Base-by-base conservation (phyloP, 768 basidiomycete species). In the Suillus americanus region DNA sequence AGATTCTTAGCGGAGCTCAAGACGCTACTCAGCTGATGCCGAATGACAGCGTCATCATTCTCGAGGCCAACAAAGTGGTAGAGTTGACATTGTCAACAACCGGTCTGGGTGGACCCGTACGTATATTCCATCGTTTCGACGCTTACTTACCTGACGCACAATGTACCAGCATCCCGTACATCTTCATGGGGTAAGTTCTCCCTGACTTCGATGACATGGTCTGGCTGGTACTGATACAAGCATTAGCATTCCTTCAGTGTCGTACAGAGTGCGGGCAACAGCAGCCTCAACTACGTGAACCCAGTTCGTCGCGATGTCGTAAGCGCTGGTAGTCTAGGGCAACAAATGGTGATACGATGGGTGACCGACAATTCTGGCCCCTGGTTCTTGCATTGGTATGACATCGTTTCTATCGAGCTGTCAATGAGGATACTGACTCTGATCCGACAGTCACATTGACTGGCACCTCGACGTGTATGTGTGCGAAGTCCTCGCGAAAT, bases 341-440 rank as follows among this genome's bases (percentile, higher is more conserved):
- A 46, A 5, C 4, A 46, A 46, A 23, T 3, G n/a, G 45, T 46
- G 45, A 46, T 46, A 3, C 45, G 45, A 23, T 46, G n/a, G n/a
- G 68, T 74, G 10, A 83, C 84, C 2, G 83, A 86, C 65, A 86
- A 86, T 71, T 81, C 85, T 1, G 84, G 83, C 10, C 77, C 79
- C 14, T 83, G 81, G 69, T 66, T 69, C 60, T 64, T 62, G n/a
- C 66, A 68, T 55, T 68, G 66, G 70, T 69, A 57, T 48, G 68
- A 16, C 5, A 28, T 20, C 51, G 7, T 46, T 6, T 20, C 20
- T 13, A 28, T 28, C 1, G 10, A 37, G 16, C 3, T 33, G 5
- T 35, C 25, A 3, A 35, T 40, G 5, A n/a, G 41, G 18, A 5
- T 38, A n/a, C 14, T 71, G 8, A 18, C 43, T 13, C 35, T 55